Conservation (phyloP, 495 filamentous ascomycete species). For the Annulohypoxylon nitens region DNA sequence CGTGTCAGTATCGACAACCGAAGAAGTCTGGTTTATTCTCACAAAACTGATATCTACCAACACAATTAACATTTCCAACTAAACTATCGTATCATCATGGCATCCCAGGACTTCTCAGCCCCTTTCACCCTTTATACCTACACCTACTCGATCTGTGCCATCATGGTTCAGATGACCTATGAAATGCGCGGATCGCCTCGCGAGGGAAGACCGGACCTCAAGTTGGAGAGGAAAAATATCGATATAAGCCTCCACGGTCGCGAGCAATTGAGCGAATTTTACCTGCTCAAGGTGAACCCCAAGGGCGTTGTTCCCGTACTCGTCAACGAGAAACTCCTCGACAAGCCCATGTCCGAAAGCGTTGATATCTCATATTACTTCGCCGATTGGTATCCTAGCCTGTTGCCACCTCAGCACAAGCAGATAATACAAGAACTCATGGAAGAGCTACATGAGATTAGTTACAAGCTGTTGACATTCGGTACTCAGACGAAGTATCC, state of each 20-base stretch:
- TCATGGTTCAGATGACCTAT: conserved; percentile 19
- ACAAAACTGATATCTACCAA: neutral
- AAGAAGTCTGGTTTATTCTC: neutral
- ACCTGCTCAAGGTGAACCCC: conserved; percentile 19
- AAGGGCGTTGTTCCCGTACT: conserved; percentile 5
- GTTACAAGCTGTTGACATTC: conserved; percentile 16
- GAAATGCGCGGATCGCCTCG: conserved; percentile 5
- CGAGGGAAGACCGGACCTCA: conserved; percentile 9
- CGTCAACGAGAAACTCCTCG: conserved; percentile 2
- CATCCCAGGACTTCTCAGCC: conserved; percentile 7
- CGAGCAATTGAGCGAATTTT: conserved; percentile 26
- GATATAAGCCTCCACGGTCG: neutral
- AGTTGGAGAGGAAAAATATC: neutral
- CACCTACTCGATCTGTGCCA: conserved; percentile 13
- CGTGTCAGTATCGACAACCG: neutral
- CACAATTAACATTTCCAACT: neutral
- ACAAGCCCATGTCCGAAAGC: conserved; percentile 9
- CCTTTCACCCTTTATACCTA: conserved; percentile 9
- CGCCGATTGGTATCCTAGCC: conserved; percentile 12
- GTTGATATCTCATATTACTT: conserved; percentile 11
- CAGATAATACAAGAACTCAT: neutral
- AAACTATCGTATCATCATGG: conserved; percentile 1
- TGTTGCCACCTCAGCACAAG: conserved; percentile 1
- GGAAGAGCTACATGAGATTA: conserved; percentile 1
- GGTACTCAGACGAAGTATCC: conserved; percentile 8